phyloP scores from a whole-genome alignment of 148 eudicot genomes.

The Cornus kousa region DNA sequence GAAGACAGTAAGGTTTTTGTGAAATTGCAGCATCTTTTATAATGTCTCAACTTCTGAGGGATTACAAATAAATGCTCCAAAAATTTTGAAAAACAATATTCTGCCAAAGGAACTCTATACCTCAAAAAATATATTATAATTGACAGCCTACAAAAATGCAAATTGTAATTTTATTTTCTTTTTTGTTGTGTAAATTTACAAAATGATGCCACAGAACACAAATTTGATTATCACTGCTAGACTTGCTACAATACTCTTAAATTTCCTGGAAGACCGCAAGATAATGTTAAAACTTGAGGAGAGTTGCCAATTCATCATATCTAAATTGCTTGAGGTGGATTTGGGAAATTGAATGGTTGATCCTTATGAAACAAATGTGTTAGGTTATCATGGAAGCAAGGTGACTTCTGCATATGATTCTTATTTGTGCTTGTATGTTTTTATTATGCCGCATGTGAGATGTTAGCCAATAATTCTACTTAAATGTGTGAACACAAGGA shows the following conservation, averaged over 20 bases:
- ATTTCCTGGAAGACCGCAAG: neutral
- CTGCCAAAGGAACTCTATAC: too few relatives aligned
- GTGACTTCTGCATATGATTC: neutral
- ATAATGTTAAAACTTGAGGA: neutral
- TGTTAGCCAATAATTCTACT: neutral
- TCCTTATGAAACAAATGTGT: neutral
- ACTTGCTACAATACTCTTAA: neutral
- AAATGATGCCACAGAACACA: neutral
- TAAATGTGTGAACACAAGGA: neutral
- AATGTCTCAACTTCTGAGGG: neutral
- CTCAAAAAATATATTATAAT: too few relatives aligned
- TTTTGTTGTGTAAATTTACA: neutral
- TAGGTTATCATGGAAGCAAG: neutral
- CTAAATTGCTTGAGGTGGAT: neutral
- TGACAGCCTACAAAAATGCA: too few relatives aligned
- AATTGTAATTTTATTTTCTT: too few relatives aligned
- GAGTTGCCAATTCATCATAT: neutral
- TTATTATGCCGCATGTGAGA: neutral
- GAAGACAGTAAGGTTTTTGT: neutral
- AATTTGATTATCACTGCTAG: neutral
- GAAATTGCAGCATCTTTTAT: neutral
- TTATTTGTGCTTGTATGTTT: neutral
- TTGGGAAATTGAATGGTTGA: neutral
- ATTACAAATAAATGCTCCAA: neutral
- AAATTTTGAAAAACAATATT: too few relatives aligned